Conservation (phyloP, 345 rosid species). For the Eucalyptus polyanthemos region DNA sequence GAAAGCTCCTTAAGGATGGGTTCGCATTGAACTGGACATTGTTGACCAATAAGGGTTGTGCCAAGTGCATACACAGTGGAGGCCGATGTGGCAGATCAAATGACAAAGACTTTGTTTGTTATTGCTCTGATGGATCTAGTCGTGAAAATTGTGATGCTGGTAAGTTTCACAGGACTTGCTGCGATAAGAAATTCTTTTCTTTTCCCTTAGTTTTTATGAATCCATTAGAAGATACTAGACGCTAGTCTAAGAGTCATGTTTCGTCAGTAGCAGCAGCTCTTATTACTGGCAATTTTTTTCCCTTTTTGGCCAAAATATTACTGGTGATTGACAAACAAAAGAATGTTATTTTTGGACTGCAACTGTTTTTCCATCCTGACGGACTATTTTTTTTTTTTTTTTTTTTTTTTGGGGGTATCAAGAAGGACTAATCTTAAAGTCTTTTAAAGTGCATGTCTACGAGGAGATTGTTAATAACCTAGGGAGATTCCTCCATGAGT, state of each 20-base stretch:
- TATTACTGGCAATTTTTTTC: neutral
- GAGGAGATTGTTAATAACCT: neutral
- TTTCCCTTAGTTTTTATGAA: neutral
- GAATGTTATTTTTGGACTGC: neutral
- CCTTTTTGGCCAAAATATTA: neutral
- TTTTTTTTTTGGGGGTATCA: too few species aligned
- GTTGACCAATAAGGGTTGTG: neutral
- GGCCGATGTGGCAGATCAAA: constrained; percentile 15
- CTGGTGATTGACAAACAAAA: neutral
- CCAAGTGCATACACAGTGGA: neutral
- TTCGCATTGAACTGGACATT: neutral
- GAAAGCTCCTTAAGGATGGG: neutral
- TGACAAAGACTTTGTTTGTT: neutral
- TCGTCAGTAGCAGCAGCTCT: neutral
- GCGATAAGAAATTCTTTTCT: fast-evolving
- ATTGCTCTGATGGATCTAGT: constrained; percentile 6
- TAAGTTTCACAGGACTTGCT: neutral
- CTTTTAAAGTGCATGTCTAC: neutral
- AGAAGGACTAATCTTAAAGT: neutral
- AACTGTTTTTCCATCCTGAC: neutral
- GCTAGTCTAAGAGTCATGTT: neutral
- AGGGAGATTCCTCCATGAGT: neutral
- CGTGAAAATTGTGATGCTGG: neutral
- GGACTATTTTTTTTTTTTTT: fast-evolving
- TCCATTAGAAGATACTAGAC: fast-evolving